Percentiles rank a stretch among this genome's conserved stretches.
Evolutionary conservation across 495 filamentous ascomycete species (phyloP).

Genomic region (Aspergillus bertholletiae): DNA sequence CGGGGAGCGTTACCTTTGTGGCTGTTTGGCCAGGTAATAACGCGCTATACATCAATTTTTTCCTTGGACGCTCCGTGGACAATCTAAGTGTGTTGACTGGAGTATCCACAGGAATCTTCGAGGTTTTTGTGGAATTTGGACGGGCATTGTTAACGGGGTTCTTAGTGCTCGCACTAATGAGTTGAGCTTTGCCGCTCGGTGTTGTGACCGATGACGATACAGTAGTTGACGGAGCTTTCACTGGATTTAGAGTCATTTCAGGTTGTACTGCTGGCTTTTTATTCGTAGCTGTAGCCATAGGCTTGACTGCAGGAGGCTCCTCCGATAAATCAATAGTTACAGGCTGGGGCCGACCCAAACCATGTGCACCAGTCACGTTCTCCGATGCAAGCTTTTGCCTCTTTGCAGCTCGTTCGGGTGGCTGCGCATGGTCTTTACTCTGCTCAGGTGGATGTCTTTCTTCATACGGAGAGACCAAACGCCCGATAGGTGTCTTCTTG

Average conservation of each 20-base stretch:
- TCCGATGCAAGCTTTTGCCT: slow-evolving; percentile 35
- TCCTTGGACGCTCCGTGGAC: slow-evolving; percentile 33
- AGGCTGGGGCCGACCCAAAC: not conserved
- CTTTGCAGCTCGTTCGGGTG: slow-evolving; percentile 41
- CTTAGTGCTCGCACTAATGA: not conserved
- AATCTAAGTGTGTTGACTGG: slow-evolving; percentile 30
- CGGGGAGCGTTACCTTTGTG: slow-evolving; percentile 5
- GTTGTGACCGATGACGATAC: not conserved
- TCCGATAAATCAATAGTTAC: not conserved
- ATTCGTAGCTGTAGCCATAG: not conserved
- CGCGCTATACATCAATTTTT: slow-evolving; percentile 48
- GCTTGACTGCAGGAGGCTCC: not conserved
- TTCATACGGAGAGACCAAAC: slow-evolving; percentile 50
- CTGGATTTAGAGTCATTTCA: not conserved
- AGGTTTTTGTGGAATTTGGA: not conserved
- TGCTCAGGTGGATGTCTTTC: slow-evolving; percentile 21
- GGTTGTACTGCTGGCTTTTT: not conserved
- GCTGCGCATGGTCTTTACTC: slow-evolving; percentile 4
- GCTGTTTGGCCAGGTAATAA: slow-evolving; percentile 26
- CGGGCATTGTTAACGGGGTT: not conserved
- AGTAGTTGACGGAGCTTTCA: not conserved
- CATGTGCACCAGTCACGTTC: not conserved
- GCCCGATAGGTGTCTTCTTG: slow-evolving; percentile 45
- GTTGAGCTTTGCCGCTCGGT: not conserved
- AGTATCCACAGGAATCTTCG: slow-evolving; percentile 1